Percentiles rank a stretch among this genome's conserved stretches.
Conservation (phyloP, 306 rosid genomes). For the Aeschynomene evenia region DNA sequence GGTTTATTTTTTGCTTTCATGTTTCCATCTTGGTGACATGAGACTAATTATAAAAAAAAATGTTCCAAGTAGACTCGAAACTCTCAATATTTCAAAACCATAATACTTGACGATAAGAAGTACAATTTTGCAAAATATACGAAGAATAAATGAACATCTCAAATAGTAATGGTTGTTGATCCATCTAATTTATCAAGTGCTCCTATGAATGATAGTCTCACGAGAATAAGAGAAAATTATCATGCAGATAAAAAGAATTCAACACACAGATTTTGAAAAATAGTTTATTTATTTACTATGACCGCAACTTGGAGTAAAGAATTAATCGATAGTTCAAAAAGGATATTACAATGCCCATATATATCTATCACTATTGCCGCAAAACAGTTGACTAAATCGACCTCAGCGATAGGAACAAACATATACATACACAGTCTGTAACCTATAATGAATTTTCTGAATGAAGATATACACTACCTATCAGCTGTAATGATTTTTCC, state of each 20-base stretch:
- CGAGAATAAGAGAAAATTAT: not conserved
- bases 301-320: not conserved
- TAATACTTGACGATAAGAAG: too few relatives aligned
- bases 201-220: not conserved
- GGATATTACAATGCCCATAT: not conserved
- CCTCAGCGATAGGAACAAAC: not conserved
- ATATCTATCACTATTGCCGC: not conserved
- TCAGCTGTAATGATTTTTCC: not conserved
- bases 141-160: too few relatives aligned
- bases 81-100: too few relatives aligned
- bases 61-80: too few relatives aligned
- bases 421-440: not conserved
- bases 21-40: too few relatives aligned
- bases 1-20: too few relatives aligned
- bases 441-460: conserved; percentile 6
- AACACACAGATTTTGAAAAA: not conserved
- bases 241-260: not conserved
- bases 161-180: too few relatives aligned
- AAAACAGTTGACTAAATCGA: not conserved
- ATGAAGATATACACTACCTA: not conserved
- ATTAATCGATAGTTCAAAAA: not conserved
- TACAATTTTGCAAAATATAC: too few relatives aligned
- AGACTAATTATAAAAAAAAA: too few relatives aligned
- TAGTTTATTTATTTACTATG: not conserved
- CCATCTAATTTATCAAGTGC: not conserved